phyloP scores from a whole-genome alignment of 345 rosid genomes.

The Passiflora organensis region DNA sequence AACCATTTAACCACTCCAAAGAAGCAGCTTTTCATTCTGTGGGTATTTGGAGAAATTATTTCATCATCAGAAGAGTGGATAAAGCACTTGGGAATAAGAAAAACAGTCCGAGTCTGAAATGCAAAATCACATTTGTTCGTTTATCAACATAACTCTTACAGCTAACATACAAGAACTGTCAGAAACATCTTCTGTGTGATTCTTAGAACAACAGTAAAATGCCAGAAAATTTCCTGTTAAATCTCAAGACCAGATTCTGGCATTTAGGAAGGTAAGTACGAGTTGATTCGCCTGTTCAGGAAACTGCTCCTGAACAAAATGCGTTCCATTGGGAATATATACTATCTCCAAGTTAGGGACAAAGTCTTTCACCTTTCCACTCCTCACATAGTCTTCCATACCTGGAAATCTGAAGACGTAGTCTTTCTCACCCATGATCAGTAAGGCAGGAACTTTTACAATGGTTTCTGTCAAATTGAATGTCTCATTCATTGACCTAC shows the following conservation, averaged over 20 bases:
- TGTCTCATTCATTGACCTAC: conserved; percentile 15
- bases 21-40: no score
- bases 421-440: conserved; percentile 53
- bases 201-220: no score
- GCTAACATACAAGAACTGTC: no score
- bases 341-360: conserved; percentile 43
- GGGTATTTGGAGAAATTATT: no score
- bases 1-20: no score
- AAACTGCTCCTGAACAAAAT: conserved; percentile 53
- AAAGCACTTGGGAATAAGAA: no score
- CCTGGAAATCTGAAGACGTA: conserved; percentile 45
- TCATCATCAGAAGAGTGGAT: no score
- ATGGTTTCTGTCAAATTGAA: conserved; percentile 17
- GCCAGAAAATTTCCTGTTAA: not conserved
- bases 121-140: no score
- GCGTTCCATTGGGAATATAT: conserved; percentile 45
- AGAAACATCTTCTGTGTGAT: no score
- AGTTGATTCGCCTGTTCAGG: conserved; percentile 46
- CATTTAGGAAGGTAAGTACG: conserved; percentile 35
- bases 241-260: conserved; percentile 10
- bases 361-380: conserved; percentile 32
- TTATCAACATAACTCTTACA: no score
- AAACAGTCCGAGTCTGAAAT: no score
- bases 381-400: conserved; percentile 39
- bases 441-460: conserved; percentile 38